Conservation (phyloP, 148 eudicot genomes). For the Rhododendron ferrugineum region DNA sequence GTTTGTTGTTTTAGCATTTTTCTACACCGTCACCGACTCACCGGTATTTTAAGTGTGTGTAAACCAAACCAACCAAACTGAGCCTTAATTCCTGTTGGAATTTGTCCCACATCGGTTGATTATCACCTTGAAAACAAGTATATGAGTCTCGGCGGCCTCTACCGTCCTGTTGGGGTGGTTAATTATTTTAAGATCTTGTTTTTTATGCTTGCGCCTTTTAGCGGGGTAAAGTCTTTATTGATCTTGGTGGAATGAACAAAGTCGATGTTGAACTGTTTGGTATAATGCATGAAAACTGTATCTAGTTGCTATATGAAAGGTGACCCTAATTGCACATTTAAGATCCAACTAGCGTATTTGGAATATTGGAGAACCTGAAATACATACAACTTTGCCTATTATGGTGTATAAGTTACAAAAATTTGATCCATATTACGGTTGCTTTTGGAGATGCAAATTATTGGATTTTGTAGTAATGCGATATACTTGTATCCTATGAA, state of each 20-base stretch:
- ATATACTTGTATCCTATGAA: background rate
- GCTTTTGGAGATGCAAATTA: background rate
- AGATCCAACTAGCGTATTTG: background rate
- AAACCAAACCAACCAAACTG: background rate
- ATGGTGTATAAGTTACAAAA: background rate
- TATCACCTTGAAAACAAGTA: background rate
- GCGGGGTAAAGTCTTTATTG: background rate
- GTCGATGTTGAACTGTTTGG: background rate
- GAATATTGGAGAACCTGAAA: background rate
- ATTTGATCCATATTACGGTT: background rate
- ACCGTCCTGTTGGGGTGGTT: no score
- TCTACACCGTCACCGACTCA: background rate
- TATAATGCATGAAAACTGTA: background rate
- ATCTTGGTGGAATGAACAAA: background rate
- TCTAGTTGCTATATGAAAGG: background rate
- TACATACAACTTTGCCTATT: background rate
- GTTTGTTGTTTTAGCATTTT: background rate
- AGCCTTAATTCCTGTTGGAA: background rate
- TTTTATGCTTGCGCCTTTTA: background rate
- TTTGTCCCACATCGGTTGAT: background rate
- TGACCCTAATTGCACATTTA: background rate
- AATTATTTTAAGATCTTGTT: background rate
- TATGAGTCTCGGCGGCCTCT: background rate
- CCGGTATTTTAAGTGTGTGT: background rate
- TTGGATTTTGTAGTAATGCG: background rate